Percentiles rank a stretch among this genome's conserved stretches.
Evolutionary conservation across 441 rosid genomes (phyloP).

Genomic region (Macaranga tanarius): DNA sequence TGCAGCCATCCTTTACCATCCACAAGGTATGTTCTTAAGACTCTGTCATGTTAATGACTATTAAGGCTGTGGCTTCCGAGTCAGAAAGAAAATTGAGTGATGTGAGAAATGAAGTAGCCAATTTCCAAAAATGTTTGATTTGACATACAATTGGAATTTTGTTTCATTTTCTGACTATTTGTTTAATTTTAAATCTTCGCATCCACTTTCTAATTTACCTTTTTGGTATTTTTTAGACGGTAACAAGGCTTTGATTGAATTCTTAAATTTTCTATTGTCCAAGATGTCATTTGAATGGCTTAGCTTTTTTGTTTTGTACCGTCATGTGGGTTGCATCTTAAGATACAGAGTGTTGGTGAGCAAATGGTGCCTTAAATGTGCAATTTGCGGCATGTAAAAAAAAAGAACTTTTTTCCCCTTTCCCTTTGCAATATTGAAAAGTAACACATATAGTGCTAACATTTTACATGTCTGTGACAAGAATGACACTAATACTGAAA

Average conservation of each 20-base stretch:
- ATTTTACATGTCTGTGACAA: not conserved
- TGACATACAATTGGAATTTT: not conserved
- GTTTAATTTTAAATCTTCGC: not conserved
- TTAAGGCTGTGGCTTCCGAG: not conserved
- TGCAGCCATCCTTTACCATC: constrained; percentile 92
- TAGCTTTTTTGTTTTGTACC: not conserved
- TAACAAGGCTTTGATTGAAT: not conserved
- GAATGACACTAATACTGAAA: not conserved
- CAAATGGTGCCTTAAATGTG: not conserved
- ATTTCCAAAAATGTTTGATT: not conserved
- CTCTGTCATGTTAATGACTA: not conserved
- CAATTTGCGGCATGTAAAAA: not conserved
- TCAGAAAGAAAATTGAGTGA: not conserved
- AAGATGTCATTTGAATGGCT: not conserved
- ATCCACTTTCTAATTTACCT: not conserved
- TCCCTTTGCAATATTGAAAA: not conserved
- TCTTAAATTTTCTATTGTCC: not conserved
- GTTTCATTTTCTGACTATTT: not conserved
- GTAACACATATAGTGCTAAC: not conserved
- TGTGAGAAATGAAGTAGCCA: not conserved
- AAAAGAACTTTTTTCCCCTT: not conserved
- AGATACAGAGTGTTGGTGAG: not conserved
- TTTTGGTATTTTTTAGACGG: not conserved
- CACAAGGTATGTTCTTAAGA: constrained; percentile 61
- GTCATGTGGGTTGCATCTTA: not conserved